Evolutionary conservation across 441 rosid species (phyloP).

Genomic region (Manihot esculenta): DNA sequence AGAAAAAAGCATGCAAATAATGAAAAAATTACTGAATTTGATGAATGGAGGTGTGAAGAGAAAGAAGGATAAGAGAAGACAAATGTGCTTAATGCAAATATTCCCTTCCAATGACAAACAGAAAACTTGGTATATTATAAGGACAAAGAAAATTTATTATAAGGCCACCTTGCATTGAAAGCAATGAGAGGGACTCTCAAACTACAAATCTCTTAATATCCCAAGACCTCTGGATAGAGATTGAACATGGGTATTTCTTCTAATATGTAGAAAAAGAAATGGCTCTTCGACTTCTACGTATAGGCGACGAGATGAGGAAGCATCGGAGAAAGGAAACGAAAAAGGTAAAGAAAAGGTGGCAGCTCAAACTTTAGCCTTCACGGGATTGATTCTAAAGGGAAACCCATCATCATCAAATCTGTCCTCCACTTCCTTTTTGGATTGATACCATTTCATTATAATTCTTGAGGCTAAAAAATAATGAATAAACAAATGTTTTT

Average conservation of each 20-base stretch:
- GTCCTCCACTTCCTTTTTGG: too few relatives aligned
- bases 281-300: not conserved
- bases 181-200: not conserved
- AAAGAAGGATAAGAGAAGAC: conserved; percentile 22
- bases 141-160: conserved; percentile 18
- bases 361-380: not conserved
- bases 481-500: too few relatives aligned
- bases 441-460: too few relatives aligned
- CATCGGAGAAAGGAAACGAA: not conserved
- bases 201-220: too few relatives aligned
- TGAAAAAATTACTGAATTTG: not conserved
- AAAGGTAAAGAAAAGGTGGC: not conserved
- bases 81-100: conserved; percentile 37
- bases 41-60: conserved; percentile 16
- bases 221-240: too few relatives aligned
- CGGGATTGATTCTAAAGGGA: not conserved
- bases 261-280: too few relatives aligned
- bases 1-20: not conserved
- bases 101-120: conserved; percentile 25
- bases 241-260: too few relatives aligned
- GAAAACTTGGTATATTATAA: conserved; percentile 10
- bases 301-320: not conserved
- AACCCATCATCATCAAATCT: not conserved
- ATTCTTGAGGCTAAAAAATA: too few relatives aligned
- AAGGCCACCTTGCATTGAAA: not conserved